Conservation (phyloP, 1,284 basidiomycete genomes). For the Moniliophthora roreri region DNA sequence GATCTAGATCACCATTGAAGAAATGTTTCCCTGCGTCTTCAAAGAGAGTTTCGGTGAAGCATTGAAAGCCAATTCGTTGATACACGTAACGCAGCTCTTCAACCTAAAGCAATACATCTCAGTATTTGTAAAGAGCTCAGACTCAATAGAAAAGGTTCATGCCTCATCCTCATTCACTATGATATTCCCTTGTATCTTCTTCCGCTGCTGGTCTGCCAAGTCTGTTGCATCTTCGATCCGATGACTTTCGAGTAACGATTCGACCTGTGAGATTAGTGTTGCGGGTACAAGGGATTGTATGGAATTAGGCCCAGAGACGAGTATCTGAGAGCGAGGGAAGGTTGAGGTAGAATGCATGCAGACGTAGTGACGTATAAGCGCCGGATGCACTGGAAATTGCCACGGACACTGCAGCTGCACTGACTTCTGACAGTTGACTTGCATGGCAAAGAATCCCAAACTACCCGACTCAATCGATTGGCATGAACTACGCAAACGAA, state of each 20-base stretch:
- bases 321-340: constrained; percentile 61
- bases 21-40: constrained; percentile 76
- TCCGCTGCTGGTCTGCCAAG: constrained; percentile 60
- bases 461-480: not conserved
- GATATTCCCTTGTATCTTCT: constrained; percentile 51
- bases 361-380: not conserved
- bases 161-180: constrained; percentile 55
- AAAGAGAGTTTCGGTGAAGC: constrained; percentile 71
- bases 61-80: constrained; percentile 75
- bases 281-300: constrained; percentile 71
- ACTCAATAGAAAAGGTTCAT: constrained; percentile 15
- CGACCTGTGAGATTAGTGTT: constrained; percentile 72
- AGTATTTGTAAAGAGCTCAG: not conserved
- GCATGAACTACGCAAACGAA: constrained; percentile 23
- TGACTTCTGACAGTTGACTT: not conserved
- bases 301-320: constrained; percentile 62
- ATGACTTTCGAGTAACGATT: constrained; percentile 66
- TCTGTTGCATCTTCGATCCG: constrained; percentile 63
- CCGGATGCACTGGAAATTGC: not conserved
- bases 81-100: constrained; percentile 75
- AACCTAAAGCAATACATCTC: constrained; percentile 34
- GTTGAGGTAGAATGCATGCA: constrained; percentile 20
- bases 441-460: not conserved
- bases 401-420: not conserved
- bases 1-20: constrained; percentile 72